Conservation (phyloP, 768 basidiomycete genomes). For the Clitopilus hobsonii region DNA sequence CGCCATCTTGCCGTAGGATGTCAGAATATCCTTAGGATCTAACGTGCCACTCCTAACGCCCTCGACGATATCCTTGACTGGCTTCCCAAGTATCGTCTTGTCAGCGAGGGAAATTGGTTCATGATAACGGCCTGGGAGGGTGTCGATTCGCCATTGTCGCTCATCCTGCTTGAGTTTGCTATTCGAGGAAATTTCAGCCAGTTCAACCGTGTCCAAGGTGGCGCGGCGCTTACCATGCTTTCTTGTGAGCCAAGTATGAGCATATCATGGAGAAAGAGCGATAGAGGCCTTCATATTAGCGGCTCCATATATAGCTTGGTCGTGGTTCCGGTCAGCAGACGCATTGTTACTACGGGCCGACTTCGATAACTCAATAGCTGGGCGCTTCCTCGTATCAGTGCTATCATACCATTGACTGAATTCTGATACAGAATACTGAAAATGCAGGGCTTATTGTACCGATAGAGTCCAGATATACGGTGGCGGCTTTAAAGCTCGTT, state of each 20-base stretch:
- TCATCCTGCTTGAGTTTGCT: background rate
- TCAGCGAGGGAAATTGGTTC: background rate
- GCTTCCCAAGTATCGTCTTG: background rate
- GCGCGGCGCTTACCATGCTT: background rate
- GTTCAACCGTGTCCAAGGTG: background rate
- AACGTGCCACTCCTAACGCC: background rate
- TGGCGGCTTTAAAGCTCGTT: background rate
- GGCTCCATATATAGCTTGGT: background rate
- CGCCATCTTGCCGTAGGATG: constrained; percentile 44
- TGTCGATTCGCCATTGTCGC: background rate
- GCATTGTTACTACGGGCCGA: background rate
- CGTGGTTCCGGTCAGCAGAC: background rate
- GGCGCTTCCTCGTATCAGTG: too few relatives aligned
- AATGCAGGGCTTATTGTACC: too few relatives aligned
- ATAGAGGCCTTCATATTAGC: background rate
- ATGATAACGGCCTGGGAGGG: background rate
- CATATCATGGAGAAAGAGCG: background rate
- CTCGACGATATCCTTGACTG: background rate
- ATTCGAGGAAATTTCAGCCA: background rate
- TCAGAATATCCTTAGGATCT: constrained; percentile 24
- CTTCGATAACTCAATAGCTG: background rate
- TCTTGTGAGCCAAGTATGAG: background rate
- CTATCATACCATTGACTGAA: too few relatives aligned
- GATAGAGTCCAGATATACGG: background rate
- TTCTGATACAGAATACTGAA: too few relatives aligned